Conservation (phyloP, 208 protist genomes). For the Crithidia acanthocephali region DNA sequence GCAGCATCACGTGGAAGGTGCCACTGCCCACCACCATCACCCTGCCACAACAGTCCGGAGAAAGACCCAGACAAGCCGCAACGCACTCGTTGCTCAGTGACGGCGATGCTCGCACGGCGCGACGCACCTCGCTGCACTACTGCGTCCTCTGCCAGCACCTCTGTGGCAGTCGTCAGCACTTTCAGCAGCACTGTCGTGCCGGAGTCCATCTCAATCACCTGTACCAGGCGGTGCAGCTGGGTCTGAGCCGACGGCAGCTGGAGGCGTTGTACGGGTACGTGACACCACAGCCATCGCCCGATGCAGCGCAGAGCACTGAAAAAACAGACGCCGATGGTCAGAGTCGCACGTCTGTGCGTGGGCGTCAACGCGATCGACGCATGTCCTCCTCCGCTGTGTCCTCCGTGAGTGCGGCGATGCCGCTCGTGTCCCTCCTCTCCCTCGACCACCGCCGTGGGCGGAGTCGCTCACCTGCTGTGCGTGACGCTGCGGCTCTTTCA, state of each 20-base stretch:
- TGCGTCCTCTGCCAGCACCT: constrained; percentile 62
- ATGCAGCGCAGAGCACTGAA: neutral
- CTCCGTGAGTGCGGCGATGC: constrained; percentile 1
- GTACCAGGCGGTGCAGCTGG: constrained; percentile 43
- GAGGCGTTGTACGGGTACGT: constrained; percentile 18
- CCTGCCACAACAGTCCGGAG: neutral
- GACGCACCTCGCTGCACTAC: constrained; percentile 28
- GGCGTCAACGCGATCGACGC: neutral
- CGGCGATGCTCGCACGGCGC: no score
- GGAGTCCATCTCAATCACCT: constrained; percentile 59
- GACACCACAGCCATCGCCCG: neutral
- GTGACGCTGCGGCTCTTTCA: neutral
- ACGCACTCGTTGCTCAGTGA: no score
- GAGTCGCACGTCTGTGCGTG: no score
- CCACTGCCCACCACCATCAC: constrained; percentile 31
- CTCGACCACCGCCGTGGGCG: neutral
- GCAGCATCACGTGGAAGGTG: constrained; percentile 65
- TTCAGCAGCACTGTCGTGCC: constrained; percentile 49
- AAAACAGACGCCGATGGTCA: no score
- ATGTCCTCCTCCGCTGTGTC: neutral
- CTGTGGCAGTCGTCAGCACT: constrained; percentile 12
- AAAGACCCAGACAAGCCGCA: neutral
- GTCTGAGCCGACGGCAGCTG: constrained; percentile 17
- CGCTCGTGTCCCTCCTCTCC: constrained; percentile 24
- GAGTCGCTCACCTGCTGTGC: no score